Conservation (phyloP, 768 basidiomycete species). For the Tricholoma sp. region DNA sequence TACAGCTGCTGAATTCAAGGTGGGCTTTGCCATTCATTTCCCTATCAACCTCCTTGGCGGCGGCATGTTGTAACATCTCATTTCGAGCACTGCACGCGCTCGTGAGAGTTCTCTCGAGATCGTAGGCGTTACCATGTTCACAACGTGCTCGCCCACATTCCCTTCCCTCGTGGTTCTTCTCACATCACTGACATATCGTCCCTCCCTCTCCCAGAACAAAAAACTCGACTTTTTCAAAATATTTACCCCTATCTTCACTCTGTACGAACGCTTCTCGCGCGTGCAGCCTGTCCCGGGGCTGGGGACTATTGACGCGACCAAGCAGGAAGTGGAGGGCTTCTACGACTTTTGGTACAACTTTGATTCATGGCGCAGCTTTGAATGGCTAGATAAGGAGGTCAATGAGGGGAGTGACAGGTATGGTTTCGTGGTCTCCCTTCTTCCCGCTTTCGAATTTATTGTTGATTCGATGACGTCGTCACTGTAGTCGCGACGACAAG, state of each 20-base stretch:
- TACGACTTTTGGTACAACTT: constrained; percentile 99
- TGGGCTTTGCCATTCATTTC: constrained; percentile 8
- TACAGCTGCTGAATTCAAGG: constrained; percentile 55
- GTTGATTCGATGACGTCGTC: not conserved
- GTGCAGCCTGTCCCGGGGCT: constrained; percentile 78
- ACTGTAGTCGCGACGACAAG: constrained; percentile 90
- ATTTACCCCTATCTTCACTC: constrained; percentile 80
- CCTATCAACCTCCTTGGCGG: not conserved
- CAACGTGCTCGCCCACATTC: not conserved
- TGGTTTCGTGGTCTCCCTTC: not conserved
- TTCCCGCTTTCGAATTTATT: not conserved
- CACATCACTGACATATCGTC: not conserved
- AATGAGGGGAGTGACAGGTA: constrained; percentile 96
- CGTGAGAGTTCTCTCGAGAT: too few species aligned
- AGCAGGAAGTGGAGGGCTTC: constrained; percentile 84
- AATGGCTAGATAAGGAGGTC: constrained; percentile 97
- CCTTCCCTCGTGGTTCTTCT: not conserved
- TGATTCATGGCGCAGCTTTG: constrained; percentile 96
- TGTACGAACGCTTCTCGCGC: constrained; percentile 91
- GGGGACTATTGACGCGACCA: constrained; percentile 63
- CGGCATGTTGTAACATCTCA: not conserved
- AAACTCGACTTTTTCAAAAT: constrained; percentile 64
- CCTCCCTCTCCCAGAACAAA: constrained; percentile 32
- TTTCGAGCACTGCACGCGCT: not conserved
- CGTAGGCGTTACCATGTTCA: not conserved